Base-by-base conservation (phyloP, 1,284 basidiomycete species). In the Cutaneotrichosporon dermatis region DNA sequence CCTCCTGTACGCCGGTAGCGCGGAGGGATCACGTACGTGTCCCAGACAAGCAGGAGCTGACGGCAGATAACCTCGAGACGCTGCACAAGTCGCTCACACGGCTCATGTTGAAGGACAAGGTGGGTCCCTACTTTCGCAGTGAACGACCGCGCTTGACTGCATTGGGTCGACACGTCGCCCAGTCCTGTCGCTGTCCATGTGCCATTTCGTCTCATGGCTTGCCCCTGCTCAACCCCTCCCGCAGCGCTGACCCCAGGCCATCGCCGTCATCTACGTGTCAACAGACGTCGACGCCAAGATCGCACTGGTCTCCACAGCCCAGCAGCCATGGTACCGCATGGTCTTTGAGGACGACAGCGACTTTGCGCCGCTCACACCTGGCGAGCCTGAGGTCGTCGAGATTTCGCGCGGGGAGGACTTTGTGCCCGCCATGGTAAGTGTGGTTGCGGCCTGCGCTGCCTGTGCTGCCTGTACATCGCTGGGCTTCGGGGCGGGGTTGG, bases 281-380 rank as follows among this genome's bases (percentile, higher is more conserved):
- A 75, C 73, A 2, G 78, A 79, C 58, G 67, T 71, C 4, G 67
- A 72, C 25, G 64, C 72, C 11, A 51, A 58, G 44, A 62, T 65
- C 10, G 65, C 69, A 16, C 46, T 64, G n/a, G 53, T 64, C 1
- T 64, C 74, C 5, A 59, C 73, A 3, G 62, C 71, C 7, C 61
- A 68, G 16, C 73, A 76, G 64, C 73, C 77, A 10, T 79, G 76
- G 73, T 62, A 75, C 37, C 68, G 74, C 12, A 71, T 78, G 73
- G 72, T 69, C 9, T 77, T 77, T 60, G 66, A 73, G 50, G 78
- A 79, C 60, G 76, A 76, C 49, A 75, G 73, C 6, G 78, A 79
- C 63, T 79, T 79, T 55, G 78, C 76, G 12, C 69, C 73, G 2
- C 57, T 77, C 41, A 67, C 68, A 1, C 61, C 62, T 16, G 62